Conservation (phyloP, 106 monocot species). For the Posidonia australis region DNA sequence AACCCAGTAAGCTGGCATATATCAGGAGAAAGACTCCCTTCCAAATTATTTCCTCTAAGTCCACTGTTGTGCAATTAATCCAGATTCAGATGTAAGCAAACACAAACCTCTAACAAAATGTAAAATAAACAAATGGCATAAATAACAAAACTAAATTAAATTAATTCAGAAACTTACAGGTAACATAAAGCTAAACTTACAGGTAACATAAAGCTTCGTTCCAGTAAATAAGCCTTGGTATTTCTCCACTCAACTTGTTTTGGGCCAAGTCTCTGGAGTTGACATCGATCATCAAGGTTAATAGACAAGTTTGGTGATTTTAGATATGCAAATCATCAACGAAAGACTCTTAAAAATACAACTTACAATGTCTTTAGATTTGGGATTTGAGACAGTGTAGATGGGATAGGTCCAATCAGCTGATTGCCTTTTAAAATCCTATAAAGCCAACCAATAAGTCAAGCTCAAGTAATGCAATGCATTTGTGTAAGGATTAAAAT, state of each 20-base stretch:
- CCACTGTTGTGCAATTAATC: conserved; percentile 30
- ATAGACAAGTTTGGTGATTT: background rate
- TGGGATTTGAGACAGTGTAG: conserved; percentile 88
- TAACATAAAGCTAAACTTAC: conserved; percentile 22
- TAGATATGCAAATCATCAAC: background rate
- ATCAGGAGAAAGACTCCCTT: conserved; percentile 73
- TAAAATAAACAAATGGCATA: too few relatives aligned
- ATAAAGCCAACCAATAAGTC: background rate
- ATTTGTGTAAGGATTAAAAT: background rate
- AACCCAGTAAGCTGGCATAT: conserved; percentile 91
- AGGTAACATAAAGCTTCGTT: conserved; percentile 90
- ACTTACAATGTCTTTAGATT: conserved; percentile 83
- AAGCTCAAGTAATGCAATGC: background rate
- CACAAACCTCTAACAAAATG: too few relatives aligned
- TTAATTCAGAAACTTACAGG: too few relatives aligned
- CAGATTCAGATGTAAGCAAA: background rate
- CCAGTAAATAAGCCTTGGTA: conserved; percentile 91
- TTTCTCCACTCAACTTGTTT: conserved; percentile 82
- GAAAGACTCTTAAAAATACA: background rate
- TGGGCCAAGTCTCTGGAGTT: conserved; percentile 79
- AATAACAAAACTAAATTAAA: too few relatives aligned
- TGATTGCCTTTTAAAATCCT: conserved; percentile 88
- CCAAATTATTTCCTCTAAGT: conserved; percentile 64
- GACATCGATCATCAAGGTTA: background rate
- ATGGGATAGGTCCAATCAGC: conserved; percentile 77